Conservation (phyloP, 306 rosid species). For the Castanea mollissima region DNA sequence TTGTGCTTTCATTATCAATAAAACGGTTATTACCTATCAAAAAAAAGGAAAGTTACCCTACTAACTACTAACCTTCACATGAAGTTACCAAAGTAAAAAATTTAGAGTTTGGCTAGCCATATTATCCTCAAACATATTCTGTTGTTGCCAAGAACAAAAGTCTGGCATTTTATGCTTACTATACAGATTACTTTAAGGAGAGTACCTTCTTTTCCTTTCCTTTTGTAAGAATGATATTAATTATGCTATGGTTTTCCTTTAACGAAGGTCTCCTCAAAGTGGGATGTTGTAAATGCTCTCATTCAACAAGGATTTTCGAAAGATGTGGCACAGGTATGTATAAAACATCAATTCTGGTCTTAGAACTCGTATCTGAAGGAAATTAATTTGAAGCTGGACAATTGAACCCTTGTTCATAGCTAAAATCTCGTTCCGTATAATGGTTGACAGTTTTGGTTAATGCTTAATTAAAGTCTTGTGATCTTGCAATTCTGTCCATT, state of each 20-base stretch:
- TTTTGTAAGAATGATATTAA: conserved; percentile 1
- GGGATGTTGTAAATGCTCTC: conserved; percentile 58
- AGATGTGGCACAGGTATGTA: conserved; percentile 87
- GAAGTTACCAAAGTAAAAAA: background rate
- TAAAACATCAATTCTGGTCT: background rate
- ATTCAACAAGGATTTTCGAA: conserved; percentile 74
- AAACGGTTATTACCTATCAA: no score
- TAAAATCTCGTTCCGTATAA: background rate
- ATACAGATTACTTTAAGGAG: background rate
- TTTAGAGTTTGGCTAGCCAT: background rate
- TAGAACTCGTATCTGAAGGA: background rate
- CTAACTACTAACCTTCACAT: background rate
- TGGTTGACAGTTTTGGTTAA: background rate
- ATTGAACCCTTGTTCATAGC: background rate
- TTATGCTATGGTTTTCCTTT: conserved; percentile 18
- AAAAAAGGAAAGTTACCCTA: background rate
- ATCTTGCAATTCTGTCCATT: background rate
- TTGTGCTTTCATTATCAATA: no score
- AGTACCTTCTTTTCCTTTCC: background rate
- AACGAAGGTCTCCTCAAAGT: conserved; percentile 68
- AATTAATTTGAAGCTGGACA: background rate
- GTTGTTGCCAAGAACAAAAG: background rate
- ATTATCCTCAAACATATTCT: background rate
- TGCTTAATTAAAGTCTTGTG: background rate
- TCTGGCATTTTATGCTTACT: background rate